Evolutionary conservation across 441 rosid species (phyloP).

Genomic region (Kokia cookei): DNA sequence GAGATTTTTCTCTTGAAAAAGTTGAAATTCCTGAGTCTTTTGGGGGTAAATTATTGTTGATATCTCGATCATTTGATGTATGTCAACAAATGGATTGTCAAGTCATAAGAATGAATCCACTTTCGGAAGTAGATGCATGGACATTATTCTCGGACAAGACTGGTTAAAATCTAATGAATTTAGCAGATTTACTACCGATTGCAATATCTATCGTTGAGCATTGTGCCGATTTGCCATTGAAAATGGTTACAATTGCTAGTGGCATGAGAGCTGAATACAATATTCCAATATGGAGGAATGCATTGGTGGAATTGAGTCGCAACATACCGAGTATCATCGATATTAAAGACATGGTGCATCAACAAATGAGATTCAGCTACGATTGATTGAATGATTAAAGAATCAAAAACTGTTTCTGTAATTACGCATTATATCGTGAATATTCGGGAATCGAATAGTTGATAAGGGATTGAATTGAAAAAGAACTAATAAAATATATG

Average conservation of each 20-base stretch:
- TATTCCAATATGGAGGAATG: background rate
- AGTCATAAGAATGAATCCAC: background rate
- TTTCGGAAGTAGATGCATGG: slow-evolving; percentile 15
- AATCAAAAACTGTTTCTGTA: background rate
- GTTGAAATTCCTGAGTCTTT: background rate
- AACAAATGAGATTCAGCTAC: background rate
- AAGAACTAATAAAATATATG: background rate
- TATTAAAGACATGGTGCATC: background rate
- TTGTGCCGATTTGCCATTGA: slow-evolving; percentile 29
- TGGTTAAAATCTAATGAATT: slow-evolving; percentile 8
- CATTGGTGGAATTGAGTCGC: slow-evolving; percentile 25
- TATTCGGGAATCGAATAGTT: background rate
- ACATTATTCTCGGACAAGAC: slow-evolving; percentile 28
- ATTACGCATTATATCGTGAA: background rate
- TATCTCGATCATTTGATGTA: no score
- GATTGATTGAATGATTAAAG: background rate
- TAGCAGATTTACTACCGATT: background rate
- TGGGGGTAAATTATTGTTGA: no score
- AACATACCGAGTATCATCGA: background rate
- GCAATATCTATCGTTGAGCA: background rate
- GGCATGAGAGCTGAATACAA: slow-evolving; percentile 20
- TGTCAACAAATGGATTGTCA: background rate
- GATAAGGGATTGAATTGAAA: background rate
- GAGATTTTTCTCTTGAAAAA: background rate
- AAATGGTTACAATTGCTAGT: slow-evolving; percentile 33